Evolutionary conservation across 1,284 basidiomycete species (phyloP).

Genomic region (Ganoderma leucocontextum): DNA sequence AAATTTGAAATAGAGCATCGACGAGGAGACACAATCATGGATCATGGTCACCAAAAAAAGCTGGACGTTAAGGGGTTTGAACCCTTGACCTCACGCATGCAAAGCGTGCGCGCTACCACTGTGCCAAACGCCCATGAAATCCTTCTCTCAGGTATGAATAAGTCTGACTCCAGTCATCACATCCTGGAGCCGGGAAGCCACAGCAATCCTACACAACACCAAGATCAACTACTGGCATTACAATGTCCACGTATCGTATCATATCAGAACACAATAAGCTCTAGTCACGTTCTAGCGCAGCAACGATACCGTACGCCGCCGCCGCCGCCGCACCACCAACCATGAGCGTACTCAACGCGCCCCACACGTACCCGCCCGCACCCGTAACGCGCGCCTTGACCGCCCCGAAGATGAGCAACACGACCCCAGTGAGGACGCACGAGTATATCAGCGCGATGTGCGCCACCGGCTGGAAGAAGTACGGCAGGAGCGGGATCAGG

Average conservation of each 20-base stretch:
- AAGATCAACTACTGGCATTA: neutral
- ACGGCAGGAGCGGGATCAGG: conserved; percentile 88
- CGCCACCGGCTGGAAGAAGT: conserved; percentile 77
- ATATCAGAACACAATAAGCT: too few relatives aligned
- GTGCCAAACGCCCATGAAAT: conserved; percentile 33
- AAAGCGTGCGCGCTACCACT: conserved; percentile 47
- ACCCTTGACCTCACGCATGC: conserved; percentile 46
- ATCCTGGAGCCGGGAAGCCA: too few relatives aligned
- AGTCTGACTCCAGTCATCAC: too few relatives aligned
- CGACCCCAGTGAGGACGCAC: conserved; percentile 79
- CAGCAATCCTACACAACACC: too few relatives aligned
- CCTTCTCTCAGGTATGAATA: too few relatives aligned
- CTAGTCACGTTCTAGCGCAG: conserved; percentile 62
- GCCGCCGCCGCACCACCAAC: conserved; percentile 93
- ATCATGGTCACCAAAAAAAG: neutral
- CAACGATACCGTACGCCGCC: conserved; percentile 89
- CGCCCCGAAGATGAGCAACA: conserved; percentile 90
- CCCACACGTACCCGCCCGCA: conserved; percentile 73
- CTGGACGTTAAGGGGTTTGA: conserved; percentile 44
- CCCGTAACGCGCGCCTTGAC: conserved; percentile 91
- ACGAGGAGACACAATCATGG: too few relatives aligned
- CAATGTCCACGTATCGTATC: neutral
- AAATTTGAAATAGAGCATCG: too few relatives aligned
- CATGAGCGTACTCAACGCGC: conserved; percentile 88
- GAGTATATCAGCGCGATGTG: conserved; percentile 78